Percentiles rank a stretch among this genome's conserved stretches.
These are phyloP conservation scores for Oryza punctata DNA, from an alignment of 176 grass and related monocot genomes.

Conservation along the genomic window DNA sequence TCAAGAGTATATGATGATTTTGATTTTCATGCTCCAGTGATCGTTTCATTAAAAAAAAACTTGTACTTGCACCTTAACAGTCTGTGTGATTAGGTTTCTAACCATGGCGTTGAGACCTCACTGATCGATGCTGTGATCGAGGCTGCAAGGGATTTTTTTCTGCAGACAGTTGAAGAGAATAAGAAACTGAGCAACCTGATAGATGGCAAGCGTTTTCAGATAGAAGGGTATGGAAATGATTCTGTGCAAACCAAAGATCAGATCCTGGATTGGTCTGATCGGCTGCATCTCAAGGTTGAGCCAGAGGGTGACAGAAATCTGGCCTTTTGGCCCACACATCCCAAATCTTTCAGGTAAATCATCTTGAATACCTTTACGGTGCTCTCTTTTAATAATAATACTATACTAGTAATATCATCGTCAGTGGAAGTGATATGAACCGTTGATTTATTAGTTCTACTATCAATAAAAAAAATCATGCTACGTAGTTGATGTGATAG, in stretches of 20 bases:
- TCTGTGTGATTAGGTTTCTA: conserved; percentile 27
- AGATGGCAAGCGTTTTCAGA: conserved; percentile 49
- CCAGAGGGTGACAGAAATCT: conserved; percentile 56
- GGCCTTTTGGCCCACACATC: conserved; percentile 49
- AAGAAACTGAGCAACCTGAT: conserved; percentile 53
- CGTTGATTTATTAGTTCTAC: too few relatives aligned
- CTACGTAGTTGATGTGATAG: too few relatives aligned
- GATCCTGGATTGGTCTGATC: conserved; percentile 55
- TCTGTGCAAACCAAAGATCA: conserved; percentile 46
- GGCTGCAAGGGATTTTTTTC: conserved; percentile 47
- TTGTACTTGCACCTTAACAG: not conserved
- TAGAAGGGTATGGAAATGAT: conserved; percentile 69
- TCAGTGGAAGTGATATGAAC: too few relatives aligned
- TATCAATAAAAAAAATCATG: too few relatives aligned
- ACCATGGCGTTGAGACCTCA: conserved; percentile 47
- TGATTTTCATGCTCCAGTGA: too few relatives aligned
- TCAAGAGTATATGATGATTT: too few relatives aligned
- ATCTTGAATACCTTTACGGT: too few relatives aligned
- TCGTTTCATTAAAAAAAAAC: too few relatives aligned
- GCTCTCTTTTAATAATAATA: too few relatives aligned
- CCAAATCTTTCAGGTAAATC: conserved; percentile 52
- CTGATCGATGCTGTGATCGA: conserved; percentile 49
- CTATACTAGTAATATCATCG: too few relatives aligned
- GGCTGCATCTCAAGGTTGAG: conserved; percentile 57
- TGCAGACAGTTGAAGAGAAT: conserved; percentile 43